phyloP scores from a whole-genome alignment of 75 land plant genomes.

The Isoetes taiwanensis region DNA sequence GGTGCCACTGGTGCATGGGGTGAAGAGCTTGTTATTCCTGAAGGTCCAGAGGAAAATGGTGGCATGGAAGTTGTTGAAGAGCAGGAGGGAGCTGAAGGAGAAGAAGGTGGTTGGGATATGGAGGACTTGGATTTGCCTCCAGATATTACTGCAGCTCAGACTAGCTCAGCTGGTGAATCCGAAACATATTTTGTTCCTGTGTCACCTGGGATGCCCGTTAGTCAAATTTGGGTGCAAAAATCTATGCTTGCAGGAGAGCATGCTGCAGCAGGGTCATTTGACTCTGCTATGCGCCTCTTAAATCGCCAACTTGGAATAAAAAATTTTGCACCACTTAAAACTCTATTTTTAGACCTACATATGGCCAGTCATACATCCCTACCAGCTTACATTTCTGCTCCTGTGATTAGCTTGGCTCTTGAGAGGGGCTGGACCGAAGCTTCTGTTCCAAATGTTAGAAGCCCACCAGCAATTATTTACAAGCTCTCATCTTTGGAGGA shows the following conservation, averaged over 20 bases:
- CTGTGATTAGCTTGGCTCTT: slow-evolving; percentile 36
- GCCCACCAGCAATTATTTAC: slow-evolving; percentile 40
- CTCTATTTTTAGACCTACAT: slow-evolving; percentile 34
- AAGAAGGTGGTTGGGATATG: slow-evolving; percentile 59
- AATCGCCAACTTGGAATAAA: slow-evolving; percentile 44
- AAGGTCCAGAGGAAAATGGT: slow-evolving; percentile 21
- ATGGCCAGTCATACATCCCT: slow-evolving; percentile 44
- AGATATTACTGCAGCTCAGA: slow-evolving; percentile 21
- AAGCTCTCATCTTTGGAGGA: slow-evolving; percentile 41
- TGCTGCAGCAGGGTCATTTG: slow-evolving; percentile 62
- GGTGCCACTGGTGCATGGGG: slow-evolving; percentile 50
- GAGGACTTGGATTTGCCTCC: slow-evolving; percentile 60
- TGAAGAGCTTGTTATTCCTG: slow-evolving; percentile 45
- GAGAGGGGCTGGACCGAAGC: slow-evolving; percentile 48
- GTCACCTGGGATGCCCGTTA: slow-evolving; percentile 41
- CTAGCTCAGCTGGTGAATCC: slow-evolving; percentile 9
- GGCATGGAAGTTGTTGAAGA: slow-evolving; percentile 20
- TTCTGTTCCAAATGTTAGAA: slow-evolving; percentile 30
- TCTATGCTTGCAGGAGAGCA: slow-evolving; percentile 62
- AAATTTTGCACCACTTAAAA: slow-evolving; percentile 36
- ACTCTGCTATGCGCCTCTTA: slow-evolving; percentile 48
- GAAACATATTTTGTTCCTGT: slow-evolving; percentile 35
- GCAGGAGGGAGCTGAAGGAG: slow-evolving; percentile 23
- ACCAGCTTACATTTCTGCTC: slow-evolving; percentile 25
- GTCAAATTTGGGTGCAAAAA: slow-evolving; percentile 44